phyloP scores from a whole-genome alignment of 1,139 yeast species.

The Saccharomycopsis hybrid region DNA sequence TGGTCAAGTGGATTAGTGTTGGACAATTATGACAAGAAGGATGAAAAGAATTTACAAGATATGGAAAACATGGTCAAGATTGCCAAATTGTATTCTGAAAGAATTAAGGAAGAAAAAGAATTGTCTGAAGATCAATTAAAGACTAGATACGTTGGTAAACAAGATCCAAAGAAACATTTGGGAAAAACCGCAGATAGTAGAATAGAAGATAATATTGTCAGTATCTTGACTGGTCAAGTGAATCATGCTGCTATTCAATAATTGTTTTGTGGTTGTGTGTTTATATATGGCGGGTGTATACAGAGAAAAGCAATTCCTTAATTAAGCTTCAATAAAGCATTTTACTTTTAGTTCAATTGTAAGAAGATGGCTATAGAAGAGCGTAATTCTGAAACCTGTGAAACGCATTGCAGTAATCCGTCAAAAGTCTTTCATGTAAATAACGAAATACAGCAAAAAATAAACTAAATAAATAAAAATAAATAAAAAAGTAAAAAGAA shows the following conservation, averaged over 20 bases:
- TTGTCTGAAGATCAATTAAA: constrained; percentile 82
- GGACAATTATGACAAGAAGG: constrained; percentile 72
- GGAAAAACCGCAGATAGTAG: constrained; percentile 80
- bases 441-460: too few species aligned
- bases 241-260: constrained; percentile 76
- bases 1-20: constrained; percentile 93
- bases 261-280: too few species aligned
- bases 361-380: too few species aligned
- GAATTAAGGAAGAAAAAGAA: constrained; percentile 91
- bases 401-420: too few species aligned
- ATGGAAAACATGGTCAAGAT: constrained; percentile 80
- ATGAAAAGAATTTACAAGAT: constrained; percentile 65
- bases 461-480: too few species aligned
- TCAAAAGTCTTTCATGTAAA: too few species aligned
- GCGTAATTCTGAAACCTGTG: too few species aligned
- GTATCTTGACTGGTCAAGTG: constrained; percentile 81
- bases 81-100: constrained; percentile 82
- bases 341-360: too few species aligned
- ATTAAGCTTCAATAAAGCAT: too few species aligned
- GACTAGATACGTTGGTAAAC: constrained; percentile 96
- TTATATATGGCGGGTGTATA: too few species aligned
- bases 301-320: too few species aligned
- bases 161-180: constrained; percentile 97
- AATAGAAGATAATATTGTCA: constrained; percentile 84
- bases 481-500: too few species aligned